phyloP scores from a whole-genome alignment of 768 basidiomycete species.

The Hypholoma sublateritium region DNA sequence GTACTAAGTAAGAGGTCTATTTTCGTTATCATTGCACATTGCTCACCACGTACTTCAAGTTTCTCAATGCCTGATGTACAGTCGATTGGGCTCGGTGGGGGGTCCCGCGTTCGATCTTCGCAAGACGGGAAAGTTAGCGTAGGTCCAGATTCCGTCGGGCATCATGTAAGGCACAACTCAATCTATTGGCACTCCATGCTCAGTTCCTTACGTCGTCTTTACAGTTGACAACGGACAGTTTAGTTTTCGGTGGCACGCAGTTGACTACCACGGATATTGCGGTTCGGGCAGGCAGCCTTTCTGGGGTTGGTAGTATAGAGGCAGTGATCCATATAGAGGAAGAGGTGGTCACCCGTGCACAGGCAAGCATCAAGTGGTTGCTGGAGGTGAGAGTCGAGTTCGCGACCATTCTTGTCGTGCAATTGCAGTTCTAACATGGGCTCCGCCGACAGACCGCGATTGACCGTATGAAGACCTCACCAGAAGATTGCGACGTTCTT shows the following conservation, averaged over 20 bases:
- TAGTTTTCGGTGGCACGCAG: slow-evolving; percentile 54
- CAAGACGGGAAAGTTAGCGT: slow-evolving; percentile 42
- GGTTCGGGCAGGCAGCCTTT: slow-evolving; percentile 28
- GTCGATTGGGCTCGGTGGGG: slow-evolving; percentile 65
- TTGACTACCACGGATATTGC: slow-evolving; percentile 64
- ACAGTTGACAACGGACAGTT: slow-evolving; percentile 40
- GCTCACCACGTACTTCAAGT: slow-evolving; percentile 8
- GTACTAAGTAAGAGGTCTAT: slow-evolving; percentile 41
- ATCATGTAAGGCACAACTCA: slow-evolving; percentile 26
- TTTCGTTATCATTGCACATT: neutral
- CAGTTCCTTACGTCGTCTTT: neutral
- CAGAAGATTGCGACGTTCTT: slow-evolving; percentile 53
- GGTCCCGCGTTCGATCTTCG: slow-evolving; percentile 46
- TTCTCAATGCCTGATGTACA: slow-evolving; percentile 60
- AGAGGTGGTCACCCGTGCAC: slow-evolving; percentile 14
- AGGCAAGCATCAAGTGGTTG: slow-evolving; percentile 17
- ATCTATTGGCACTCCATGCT: neutral
- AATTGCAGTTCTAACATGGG: neutral
- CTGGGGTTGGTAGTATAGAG: slow-evolving; percentile 18
- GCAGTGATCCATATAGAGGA: slow-evolving; percentile 14
- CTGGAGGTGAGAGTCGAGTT: slow-evolving; percentile 21
- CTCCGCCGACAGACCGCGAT: slow-evolving; percentile 45
- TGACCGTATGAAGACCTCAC: slow-evolving; percentile 66
- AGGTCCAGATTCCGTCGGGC: slow-evolving; percentile 68
- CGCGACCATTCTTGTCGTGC: neutral